These are phyloP conservation scores for Pulveroboletus sp. DNA, from an alignment of 768 basidiomycete genomes.

Conservation along the genomic window DNA sequence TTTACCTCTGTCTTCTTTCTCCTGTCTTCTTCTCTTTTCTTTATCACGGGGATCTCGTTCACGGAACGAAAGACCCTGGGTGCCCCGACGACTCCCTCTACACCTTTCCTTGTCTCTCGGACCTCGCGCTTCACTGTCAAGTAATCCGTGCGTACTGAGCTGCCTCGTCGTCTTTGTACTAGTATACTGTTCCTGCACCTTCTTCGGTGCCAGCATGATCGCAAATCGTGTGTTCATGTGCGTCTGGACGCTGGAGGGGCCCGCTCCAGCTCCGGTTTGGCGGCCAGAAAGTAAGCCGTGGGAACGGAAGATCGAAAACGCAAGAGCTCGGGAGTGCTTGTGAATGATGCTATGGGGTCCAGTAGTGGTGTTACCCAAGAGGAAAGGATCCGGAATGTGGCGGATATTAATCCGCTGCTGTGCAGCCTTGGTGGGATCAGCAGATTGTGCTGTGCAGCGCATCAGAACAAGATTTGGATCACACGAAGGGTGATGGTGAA, in stretches of 20 bases:
- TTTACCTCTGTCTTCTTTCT: constrained; percentile 18
- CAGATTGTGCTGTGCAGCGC: constrained; percentile 28
- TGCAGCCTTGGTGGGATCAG: constrained; percentile 51
- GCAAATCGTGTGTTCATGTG: constrained; percentile 29
- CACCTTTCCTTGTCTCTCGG: constrained; percentile 14
- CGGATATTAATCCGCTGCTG: constrained; percentile 67
- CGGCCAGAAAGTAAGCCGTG: constrained; percentile 33
- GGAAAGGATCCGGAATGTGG: constrained; percentile 48
- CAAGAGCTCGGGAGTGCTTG: constrained; percentile 74
- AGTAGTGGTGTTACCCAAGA: constrained; percentile 37
- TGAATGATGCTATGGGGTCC: constrained; percentile 71
- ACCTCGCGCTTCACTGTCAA: constrained; percentile 41
- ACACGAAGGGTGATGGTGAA: not conserved
- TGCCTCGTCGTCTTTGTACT: constrained; percentile 69
- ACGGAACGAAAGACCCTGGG: constrained; percentile 12
- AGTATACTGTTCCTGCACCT: constrained; percentile 75
- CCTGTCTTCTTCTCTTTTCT: constrained; percentile 14
- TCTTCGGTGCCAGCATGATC: constrained; percentile 66
- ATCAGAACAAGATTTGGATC: not conserved
- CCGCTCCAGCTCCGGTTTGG: constrained; percentile 1
- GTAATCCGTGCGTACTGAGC: constrained; percentile 61
- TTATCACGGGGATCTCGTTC: constrained; percentile 25
- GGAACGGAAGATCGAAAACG: constrained; percentile 74
- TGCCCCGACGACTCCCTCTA: constrained; percentile 13
- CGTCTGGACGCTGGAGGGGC: constrained; percentile 12